Conservation (phyloP, 805 yeast species). For the Wickerhamiella australiensis region DNA sequence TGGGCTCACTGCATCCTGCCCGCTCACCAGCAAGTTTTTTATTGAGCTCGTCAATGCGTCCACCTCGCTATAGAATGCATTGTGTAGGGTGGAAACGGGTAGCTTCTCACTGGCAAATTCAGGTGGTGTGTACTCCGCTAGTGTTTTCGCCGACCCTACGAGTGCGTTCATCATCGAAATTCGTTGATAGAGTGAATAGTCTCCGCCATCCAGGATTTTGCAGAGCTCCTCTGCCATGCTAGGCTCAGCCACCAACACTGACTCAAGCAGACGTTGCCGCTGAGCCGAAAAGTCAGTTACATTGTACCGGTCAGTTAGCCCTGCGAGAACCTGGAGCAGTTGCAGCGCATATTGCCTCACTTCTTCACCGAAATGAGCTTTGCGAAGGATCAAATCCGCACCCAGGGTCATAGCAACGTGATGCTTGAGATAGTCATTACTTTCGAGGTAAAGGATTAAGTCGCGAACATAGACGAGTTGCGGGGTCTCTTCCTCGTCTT, state of each 20-base stretch:
- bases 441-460: constrained; percentile 43
- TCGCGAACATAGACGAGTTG: constrained; percentile 65
- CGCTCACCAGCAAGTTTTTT: background rate
- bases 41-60: constrained; percentile 7
- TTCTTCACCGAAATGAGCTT: constrained; percentile 48
- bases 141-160: constrained; percentile 60
- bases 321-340: constrained; percentile 40
- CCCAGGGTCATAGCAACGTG: constrained; percentile 41
- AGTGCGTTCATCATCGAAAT: constrained; percentile 54
- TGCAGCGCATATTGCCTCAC: constrained; percentile 45
- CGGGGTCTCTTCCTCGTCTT: constrained; percentile 30
- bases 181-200: constrained; percentile 70
- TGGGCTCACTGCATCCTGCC: background rate
- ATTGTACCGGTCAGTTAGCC: constrained; percentile 45
- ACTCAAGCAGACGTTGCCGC: constrained; percentile 51
- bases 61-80: constrained; percentile 30
- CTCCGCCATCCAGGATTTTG: constrained; percentile 49
- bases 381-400: constrained; percentile 52
- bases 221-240: constrained; percentile 32
- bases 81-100: constrained; percentile 37
- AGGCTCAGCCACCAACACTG: constrained; percentile 49
- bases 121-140: constrained; percentile 43
- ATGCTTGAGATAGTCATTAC: constrained; percentile 38
- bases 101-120: constrained; percentile 28
- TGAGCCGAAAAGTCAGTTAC: constrained; percentile 50